phyloP scores from a whole-genome alignment of 2,329 filamentous ascomycete genomes.

The Zelopaecilomyces penicillatus region DNA sequence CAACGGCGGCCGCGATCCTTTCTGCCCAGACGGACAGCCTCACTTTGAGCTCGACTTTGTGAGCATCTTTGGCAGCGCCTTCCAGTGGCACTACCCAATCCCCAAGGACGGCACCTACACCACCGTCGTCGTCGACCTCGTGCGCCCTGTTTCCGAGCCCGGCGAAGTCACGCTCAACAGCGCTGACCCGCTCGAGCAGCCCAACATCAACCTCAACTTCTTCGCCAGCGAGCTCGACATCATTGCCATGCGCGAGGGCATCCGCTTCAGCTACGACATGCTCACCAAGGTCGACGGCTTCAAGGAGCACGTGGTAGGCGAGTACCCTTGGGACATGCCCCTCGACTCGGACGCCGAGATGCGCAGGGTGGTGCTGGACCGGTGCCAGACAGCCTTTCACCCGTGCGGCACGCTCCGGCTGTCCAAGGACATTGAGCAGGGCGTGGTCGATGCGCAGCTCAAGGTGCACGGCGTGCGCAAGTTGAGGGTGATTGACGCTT shows the following conservation, averaged over 20 bases:
- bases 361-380: conserved; percentile 46
- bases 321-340: conserved; percentile 56
- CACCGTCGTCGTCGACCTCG: conserved; percentile 45
- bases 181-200: conserved; percentile 46
- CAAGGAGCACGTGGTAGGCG: conserved; percentile 41
- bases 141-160: conserved; percentile 31
- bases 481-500: conserved; percentile 48
- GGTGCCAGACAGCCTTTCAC: conserved; percentile 52
- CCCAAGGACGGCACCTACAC: conserved; percentile 39
- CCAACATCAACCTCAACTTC: conserved; percentile 53
- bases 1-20: conserved; percentile 42
- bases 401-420: conserved; percentile 49
- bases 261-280: conserved; percentile 49
- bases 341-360: conserved; percentile 46
- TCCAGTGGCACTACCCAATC: conserved; percentile 38
- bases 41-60: conserved; percentile 58
- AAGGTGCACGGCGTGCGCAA: conserved; percentile 45
- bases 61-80: conserved; percentile 43
- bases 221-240: conserved; percentile 47
- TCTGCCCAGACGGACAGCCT: conserved; percentile 47
- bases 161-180: conserved; percentile 51
- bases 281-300: conserved; percentile 48
- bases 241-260: conserved; percentile 50
- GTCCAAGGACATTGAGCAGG: conserved; percentile 40
- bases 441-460: conserved; percentile 42